These are phyloP conservation scores for Pseudozyma flocculosa DNA, from an alignment of 1,284 basidiomycete species.

Conservation along the genomic window DNA sequence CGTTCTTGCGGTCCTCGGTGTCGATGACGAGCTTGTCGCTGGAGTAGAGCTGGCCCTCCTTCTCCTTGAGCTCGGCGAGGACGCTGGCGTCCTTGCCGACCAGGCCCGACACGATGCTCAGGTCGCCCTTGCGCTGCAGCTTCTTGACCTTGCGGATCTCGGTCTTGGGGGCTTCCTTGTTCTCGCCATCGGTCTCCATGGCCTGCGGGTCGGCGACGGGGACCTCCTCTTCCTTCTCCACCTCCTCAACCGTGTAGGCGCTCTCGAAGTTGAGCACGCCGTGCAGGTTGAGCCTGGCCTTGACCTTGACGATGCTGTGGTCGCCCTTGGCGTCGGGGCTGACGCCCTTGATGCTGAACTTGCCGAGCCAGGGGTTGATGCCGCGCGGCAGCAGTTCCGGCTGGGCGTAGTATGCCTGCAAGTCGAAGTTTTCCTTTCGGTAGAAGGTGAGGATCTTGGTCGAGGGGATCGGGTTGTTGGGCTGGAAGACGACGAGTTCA, in stretches of 20 bases:
- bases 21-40: slow-evolving; percentile 58
- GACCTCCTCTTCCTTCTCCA: slow-evolving; percentile 57
- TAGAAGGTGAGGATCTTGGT: slow-evolving; percentile 59
- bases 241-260: slow-evolving; percentile 56
- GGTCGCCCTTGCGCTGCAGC: slow-evolving; percentile 55
- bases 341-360: slow-evolving; percentile 54
- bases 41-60: slow-evolving; percentile 52
- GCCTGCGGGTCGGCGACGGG: slow-evolving; percentile 45
- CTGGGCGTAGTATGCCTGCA: slow-evolving; percentile 52
- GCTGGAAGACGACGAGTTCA: slow-evolving; percentile 56
- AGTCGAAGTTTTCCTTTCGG: slow-evolving; percentile 56
- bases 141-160: slow-evolving; percentile 57
- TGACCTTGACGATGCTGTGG: slow-evolving; percentile 58
- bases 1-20: slow-evolving; percentile 58
- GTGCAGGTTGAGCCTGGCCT: slow-evolving; percentile 57
- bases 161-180: slow-evolving; percentile 49
- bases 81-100: slow-evolving; percentile 40
- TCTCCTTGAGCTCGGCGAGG: slow-evolving; percentile 51
- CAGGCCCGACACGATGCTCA: slow-evolving; percentile 47
- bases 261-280: slow-evolving; percentile 56
- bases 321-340: slow-evolving; percentile 54
- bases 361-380: slow-evolving; percentile 54
- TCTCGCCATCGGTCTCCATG: slow-evolving; percentile 46
- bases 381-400: slow-evolving; percentile 47
- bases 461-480: slow-evolving; percentile 57